Percentiles rank a stretch among this genome's conserved stretches.
Conservation (phyloP, 2,329 filamentous ascomycete genomes). For the Hymenoscyphus infarciens region DNA sequence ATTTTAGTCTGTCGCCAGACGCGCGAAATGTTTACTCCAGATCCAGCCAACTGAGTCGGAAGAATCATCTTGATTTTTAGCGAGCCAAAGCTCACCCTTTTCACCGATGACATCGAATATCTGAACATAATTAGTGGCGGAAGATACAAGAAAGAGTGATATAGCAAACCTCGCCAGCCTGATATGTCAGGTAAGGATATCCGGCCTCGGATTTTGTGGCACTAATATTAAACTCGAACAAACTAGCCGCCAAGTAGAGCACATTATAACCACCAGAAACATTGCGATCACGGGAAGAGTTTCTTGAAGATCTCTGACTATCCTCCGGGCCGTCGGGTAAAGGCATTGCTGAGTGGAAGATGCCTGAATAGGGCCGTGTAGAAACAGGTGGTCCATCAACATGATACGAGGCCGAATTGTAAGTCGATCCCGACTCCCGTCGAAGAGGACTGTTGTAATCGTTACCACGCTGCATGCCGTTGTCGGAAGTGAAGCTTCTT, state of each 20-base stretch:
- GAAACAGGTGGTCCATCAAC: conserved; percentile 30
- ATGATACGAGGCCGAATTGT: conserved; percentile 44
- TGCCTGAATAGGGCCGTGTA: conserved; percentile 60
- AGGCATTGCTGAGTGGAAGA: conserved; percentile 86
- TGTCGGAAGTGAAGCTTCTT: conserved; percentile 54
- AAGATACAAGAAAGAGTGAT: not conserved
- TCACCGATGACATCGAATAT: conserved; percentile 92
- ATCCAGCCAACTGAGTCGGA: conserved; percentile 86
- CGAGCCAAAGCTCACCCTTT: conserved; percentile 96
- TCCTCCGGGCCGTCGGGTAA: conserved; percentile 64
- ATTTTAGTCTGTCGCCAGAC: conserved; percentile 40
- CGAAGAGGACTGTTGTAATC: conserved; percentile 43
- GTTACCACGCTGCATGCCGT: conserved; percentile 47
- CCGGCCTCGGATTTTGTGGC: conserved; percentile 88
- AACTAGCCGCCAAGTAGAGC: conserved; percentile 85
- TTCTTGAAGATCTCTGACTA: conserved; percentile 52
- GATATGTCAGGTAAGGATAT: conserved; percentile 94
- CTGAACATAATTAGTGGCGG: conserved; percentile 38
- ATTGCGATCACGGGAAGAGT: conserved; percentile 56
- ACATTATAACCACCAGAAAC: conserved; percentile 61
- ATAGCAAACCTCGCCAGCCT: conserved; percentile 74
- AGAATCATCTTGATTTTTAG: conserved; percentile 91
- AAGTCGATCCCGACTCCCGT: conserved; percentile 54
- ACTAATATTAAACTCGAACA: conserved; percentile 97
- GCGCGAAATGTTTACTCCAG: conserved; percentile 96